Percentiles rank a stretch among this genome's conserved stretches.
phyloP scores from a whole-genome alignment of 805 yeast species.

The Candida insectorum region DNA sequence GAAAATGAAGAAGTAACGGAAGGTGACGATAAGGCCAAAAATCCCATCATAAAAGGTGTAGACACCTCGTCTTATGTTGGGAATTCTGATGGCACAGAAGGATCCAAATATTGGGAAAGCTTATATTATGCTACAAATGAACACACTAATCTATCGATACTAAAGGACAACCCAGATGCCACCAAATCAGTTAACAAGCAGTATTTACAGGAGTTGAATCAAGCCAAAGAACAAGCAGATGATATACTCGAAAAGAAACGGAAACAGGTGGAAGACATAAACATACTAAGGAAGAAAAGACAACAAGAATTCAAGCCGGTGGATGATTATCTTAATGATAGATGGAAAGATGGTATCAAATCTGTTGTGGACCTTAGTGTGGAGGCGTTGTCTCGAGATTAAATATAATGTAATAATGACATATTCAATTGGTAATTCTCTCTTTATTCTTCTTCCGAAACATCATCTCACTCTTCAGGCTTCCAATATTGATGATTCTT shows the following conservation, averaged over 20 bases:
- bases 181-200: slow-evolving; percentile 35
- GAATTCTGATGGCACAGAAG: not conserved
- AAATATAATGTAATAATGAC: too few species aligned
- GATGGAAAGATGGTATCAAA: slow-evolving; percentile 51
- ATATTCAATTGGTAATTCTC: slow-evolving; percentile 7
- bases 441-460: slow-evolving; percentile 46
- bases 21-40: slow-evolving; percentile 14
- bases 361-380: slow-evolving; percentile 33
- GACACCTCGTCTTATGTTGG: slow-evolving; percentile 28
- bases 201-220: slow-evolving; percentile 22
- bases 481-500: slow-evolving; percentile 73
- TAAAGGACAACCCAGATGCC: slow-evolving; percentile 31
- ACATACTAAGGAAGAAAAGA: slow-evolving; percentile 36
- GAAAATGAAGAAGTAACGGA: slow-evolving; percentile 24
- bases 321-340: slow-evolving; percentile 40
- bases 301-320: slow-evolving; percentile 46
- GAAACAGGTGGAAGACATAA: slow-evolving; percentile 40
- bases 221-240: slow-evolving; percentile 17
- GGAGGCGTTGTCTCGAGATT: slow-evolving; percentile 15
- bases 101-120: slow-evolving; percentile 20
- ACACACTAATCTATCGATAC: slow-evolving; percentile 36
- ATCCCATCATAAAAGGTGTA: slow-evolving; percentile 22
- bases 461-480: slow-evolving; percentile 64
- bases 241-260: slow-evolving; percentile 34
- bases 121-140: slow-evolving; percentile 40